Conservation (phyloP, 164 flowering plant genomes). For the Vitis cinerea region DNA sequence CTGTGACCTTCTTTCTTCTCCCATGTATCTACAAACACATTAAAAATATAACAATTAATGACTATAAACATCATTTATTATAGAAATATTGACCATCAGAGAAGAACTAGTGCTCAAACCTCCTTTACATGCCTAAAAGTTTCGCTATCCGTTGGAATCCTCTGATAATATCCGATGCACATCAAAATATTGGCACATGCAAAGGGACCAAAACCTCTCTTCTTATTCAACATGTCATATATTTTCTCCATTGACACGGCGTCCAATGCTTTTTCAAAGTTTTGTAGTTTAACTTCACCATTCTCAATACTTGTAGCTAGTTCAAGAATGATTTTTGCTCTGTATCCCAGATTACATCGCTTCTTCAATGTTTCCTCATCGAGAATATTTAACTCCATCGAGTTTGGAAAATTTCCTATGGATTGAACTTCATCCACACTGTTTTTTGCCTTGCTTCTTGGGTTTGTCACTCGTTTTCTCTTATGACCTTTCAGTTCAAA, state of each 20-base stretch:
- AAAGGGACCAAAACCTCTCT: conserved; percentile 28
- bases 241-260: background rate
- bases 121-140: conserved; percentile 13
- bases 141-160: conserved; percentile 26
- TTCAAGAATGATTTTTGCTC: conserved; percentile 14
- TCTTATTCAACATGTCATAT: conserved; percentile 3
- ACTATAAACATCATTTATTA: background rate
- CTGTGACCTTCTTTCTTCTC: background rate
- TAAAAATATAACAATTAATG: background rate
- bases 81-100: background rate
- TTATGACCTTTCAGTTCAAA: background rate
- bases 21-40: conserved; percentile 3
- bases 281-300: conserved; percentile 11
- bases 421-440: background rate
- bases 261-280: background rate
- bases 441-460: background rate
- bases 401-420: conserved; percentile 27
- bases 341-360: conserved; percentile 21
- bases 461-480: background rate
- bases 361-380: conserved; percentile 1
- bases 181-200: conserved; percentile 17
- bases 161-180: conserved; percentile 28
- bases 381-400: conserved; percentile 21
- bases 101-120: conserved; percentile 2
- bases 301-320: conserved; percentile 16